Conservation (phyloP, 352 stramenopile genomes). For the Thalassiosira exigua region DNA sequence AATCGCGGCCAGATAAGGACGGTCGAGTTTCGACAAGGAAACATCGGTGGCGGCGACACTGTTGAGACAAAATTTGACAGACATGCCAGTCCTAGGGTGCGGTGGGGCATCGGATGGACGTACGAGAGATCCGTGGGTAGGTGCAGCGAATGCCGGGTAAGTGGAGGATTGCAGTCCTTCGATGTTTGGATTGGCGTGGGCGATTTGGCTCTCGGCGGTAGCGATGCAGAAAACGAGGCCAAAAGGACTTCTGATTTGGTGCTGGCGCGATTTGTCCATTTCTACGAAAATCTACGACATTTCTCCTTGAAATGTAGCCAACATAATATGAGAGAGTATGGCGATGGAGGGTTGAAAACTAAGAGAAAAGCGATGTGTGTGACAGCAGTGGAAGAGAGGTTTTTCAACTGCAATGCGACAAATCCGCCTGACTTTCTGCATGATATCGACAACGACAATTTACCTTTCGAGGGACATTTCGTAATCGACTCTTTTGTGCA, state of each 20-base stretch:
- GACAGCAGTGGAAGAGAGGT: slow-evolving; percentile 37
- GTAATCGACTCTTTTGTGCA: slow-evolving; percentile 50
- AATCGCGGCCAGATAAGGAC: slow-evolving; percentile 87
- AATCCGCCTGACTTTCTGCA: neutral
- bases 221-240: neutral
- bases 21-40: slow-evolving; percentile 94
- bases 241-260: slow-evolving; percentile 39
- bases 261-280: slow-evolving; percentile 29
- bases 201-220: neutral
- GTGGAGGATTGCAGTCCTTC: slow-evolving; percentile 47
- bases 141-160: slow-evolving; percentile 32
- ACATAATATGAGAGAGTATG: neutral
- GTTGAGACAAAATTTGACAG: neutral
- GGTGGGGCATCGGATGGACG: slow-evolving; percentile 94
- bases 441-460: slow-evolving; percentile 42
- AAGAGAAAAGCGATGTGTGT: slow-evolving; percentile 14
- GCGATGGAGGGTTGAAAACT: neutral
- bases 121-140: slow-evolving; percentile 63
- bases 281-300: slow-evolving; percentile 34
- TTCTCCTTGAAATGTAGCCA: slow-evolving; percentile 34
- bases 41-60: slow-evolving; percentile 78
- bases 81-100: slow-evolving; percentile 43
- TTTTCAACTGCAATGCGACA: slow-evolving; percentile 12
- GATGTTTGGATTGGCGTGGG: slow-evolving; percentile 23
- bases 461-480: slow-evolving; percentile 73